Conservation (phyloP, 495 filamentous ascomycete species). For the Annulohypoxylon moriforme region DNA sequence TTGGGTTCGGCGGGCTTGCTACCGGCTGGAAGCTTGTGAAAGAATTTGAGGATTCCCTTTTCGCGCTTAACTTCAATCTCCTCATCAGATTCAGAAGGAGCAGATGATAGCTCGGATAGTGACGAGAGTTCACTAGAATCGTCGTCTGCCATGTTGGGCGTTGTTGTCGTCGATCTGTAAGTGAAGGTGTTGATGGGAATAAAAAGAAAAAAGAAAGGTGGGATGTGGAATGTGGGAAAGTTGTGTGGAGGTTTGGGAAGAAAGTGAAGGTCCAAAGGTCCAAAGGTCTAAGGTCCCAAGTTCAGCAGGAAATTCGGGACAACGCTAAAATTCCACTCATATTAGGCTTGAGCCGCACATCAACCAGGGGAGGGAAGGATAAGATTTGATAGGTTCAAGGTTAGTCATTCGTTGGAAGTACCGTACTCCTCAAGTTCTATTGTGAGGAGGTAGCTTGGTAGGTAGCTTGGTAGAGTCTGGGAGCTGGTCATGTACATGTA, state of each 20-base stretch:
- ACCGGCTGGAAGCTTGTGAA: constrained; percentile 60
- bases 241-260: constrained; percentile 39
- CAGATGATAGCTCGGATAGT: constrained; percentile 39
- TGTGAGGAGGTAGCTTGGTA: background rate
- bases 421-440: too few species aligned
- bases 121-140: constrained; percentile 67
- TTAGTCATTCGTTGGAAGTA: constrained; percentile 16
- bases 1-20: constrained; percentile 50
- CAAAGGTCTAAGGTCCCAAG: constrained; percentile 6
- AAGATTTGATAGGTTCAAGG: constrained; percentile 46
- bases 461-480: background rate
- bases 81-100: constrained; percentile 64
- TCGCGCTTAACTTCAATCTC: constrained; percentile 61
- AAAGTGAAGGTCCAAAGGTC: constrained; percentile 13
- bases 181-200: constrained; percentile 5
- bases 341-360: constrained; percentile 51
- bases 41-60: constrained; percentile 68
- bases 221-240: constrained; percentile 25
- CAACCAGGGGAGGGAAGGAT: constrained; percentile 41
- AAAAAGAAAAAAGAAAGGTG: constrained; percentile 15
- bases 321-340: constrained; percentile 50
- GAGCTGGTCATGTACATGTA: too few species aligned
- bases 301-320: constrained; percentile 25
- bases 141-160: constrained; percentile 61
- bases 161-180: constrained; percentile 3